These are phyloP conservation scores for Trichophyton benhamiae DNA, from an alignment of 2,329 filamentous ascomycete genomes.

Conservation along the genomic window DNA sequence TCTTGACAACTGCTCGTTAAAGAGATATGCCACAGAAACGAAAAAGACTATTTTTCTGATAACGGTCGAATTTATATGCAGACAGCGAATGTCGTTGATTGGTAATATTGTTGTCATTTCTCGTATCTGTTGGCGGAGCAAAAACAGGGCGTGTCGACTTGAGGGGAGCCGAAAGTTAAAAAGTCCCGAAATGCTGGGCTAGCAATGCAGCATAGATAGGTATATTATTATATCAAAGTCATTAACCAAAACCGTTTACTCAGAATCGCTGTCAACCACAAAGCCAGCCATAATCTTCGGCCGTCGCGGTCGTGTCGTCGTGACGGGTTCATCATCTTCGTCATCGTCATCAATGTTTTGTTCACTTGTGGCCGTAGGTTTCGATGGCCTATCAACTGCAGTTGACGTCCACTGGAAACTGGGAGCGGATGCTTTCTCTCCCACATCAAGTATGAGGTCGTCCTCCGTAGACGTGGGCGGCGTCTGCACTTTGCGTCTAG, in stretches of 20 bases:
- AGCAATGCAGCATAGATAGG: background rate
- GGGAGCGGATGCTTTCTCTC: conserved; percentile 16
- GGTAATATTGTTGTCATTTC: background rate
- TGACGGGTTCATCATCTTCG: conserved; percentile 23
- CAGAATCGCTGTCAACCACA: conserved; percentile 34
- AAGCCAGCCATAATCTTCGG: conserved; percentile 28
- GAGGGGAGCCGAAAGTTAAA: background rate
- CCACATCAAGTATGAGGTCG: conserved; percentile 18
- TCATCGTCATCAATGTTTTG: conserved; percentile 4
- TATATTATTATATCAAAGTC: background rate
- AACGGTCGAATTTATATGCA: background rate
- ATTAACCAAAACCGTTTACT: conserved; percentile 17
- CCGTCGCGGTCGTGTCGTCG: conserved; percentile 21
- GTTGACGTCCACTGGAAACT: conserved; percentile 3
- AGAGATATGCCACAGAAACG: too few species aligned
- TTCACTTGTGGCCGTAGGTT: background rate
- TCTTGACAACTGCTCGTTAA: conserved; percentile 4
- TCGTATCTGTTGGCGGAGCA: background rate
- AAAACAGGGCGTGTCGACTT: background rate
- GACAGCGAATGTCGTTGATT: background rate
- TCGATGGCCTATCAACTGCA: background rate
- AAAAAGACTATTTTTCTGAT: too few species aligned
- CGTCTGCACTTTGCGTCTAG: conserved; percentile 10
- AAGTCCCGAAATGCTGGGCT: background rate
- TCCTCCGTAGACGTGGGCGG: conserved; percentile 22